phyloP scores from a whole-genome alignment of 1,284 basidiomycete species.

The Ustilago trichophora region DNA sequence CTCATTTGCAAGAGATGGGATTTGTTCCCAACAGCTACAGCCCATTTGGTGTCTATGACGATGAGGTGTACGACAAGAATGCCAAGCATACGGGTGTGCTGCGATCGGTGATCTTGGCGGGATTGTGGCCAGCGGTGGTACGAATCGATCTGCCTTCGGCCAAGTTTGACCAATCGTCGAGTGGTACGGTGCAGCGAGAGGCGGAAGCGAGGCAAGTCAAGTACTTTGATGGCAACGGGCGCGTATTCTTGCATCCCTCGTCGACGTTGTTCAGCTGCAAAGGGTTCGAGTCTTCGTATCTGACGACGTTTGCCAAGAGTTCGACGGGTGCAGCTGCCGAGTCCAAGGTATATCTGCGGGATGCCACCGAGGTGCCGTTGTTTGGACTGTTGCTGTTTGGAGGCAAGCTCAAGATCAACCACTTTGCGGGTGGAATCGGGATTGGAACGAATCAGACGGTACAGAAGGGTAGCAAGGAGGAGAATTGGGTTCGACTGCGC shows the following conservation, averaged over 20 bases:
- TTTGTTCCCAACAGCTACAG: slow-evolving; percentile 71
- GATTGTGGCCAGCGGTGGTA: slow-evolving; percentile 70
- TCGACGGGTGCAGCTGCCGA: slow-evolving; percentile 70
- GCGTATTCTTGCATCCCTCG: slow-evolving; percentile 84
- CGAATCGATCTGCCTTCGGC: slow-evolving; percentile 55
- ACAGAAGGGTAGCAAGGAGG: slow-evolving; percentile 21
- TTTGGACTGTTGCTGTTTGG: slow-evolving; percentile 87
- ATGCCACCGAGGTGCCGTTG: slow-evolving; percentile 87
- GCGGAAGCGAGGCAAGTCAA: slow-evolving; percentile 55
- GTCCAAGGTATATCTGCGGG: slow-evolving; percentile 83
- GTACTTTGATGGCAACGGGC: slow-evolving; percentile 65
- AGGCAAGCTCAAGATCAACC: slow-evolving; percentile 79
- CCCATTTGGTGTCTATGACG: slow-evolving; percentile 60
- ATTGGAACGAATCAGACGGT: slow-evolving; percentile 41
- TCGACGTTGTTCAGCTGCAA: slow-evolving; percentile 78
- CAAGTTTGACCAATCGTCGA: slow-evolving; percentile 56
- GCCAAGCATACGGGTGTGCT: slow-evolving; percentile 44
- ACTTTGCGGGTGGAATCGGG: slow-evolving; percentile 75
- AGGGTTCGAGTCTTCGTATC: slow-evolving; percentile 79
- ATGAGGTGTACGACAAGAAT: slow-evolving; percentile 58
- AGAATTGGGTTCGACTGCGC: slow-evolving; percentile 74
- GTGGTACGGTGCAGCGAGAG: slow-evolving; percentile 59
- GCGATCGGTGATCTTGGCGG: slow-evolving; percentile 55
- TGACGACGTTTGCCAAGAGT: slow-evolving; percentile 84
- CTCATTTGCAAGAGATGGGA: slow-evolving; percentile 78